Conservation (phyloP, 1,284 basidiomycete species). For the Ceratorhiza oryzae-sativae region DNA sequence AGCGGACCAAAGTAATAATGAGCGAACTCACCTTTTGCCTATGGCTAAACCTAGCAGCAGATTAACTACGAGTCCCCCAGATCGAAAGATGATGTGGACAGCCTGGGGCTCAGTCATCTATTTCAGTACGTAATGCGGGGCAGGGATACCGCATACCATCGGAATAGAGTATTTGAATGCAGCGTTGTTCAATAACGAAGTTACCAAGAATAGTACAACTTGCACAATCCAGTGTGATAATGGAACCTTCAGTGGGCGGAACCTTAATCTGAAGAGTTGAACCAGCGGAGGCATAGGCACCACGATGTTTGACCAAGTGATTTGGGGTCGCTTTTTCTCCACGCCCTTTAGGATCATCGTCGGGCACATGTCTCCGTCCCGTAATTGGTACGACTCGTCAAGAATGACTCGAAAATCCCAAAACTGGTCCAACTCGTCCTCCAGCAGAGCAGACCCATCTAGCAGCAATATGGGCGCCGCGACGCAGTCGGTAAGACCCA, state of each 20-base stretch:
- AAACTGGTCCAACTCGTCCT: neutral
- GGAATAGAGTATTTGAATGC: conserved; percentile 89
- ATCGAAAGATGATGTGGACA: conserved; percentile 94
- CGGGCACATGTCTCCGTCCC: neutral
- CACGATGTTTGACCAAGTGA: conserved; percentile 21
- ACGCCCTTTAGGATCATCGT: conserved; percentile 1
- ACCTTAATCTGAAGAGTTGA: conserved; percentile 47
- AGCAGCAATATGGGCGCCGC: conserved; percentile 13
- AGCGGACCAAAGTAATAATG: neutral
- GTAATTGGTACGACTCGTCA: neutral
- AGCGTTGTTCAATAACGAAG: conserved; percentile 88
- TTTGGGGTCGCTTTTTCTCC: neutral
- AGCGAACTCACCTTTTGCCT: conserved; percentile 59
- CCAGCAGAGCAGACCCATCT: neutral
- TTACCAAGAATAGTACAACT: conserved; percentile 80
- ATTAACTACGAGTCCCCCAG: conserved; percentile 85
- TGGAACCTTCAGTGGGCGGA: conserved; percentile 73
- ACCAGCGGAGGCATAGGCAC: conserved; percentile 28
- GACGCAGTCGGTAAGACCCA: conserved; percentile 19
- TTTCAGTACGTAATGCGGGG: neutral
- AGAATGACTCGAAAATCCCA: conserved; percentile 15
- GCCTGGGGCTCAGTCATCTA: conserved; percentile 48
- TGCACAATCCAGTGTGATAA: conserved; percentile 79
- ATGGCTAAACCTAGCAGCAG: conserved; percentile 74
- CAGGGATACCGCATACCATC: conserved; percentile 55